Base-by-base conservation (phyloP, 2,329 filamentous ascomycete genomes). In the Curvularia spicifera region DNA sequence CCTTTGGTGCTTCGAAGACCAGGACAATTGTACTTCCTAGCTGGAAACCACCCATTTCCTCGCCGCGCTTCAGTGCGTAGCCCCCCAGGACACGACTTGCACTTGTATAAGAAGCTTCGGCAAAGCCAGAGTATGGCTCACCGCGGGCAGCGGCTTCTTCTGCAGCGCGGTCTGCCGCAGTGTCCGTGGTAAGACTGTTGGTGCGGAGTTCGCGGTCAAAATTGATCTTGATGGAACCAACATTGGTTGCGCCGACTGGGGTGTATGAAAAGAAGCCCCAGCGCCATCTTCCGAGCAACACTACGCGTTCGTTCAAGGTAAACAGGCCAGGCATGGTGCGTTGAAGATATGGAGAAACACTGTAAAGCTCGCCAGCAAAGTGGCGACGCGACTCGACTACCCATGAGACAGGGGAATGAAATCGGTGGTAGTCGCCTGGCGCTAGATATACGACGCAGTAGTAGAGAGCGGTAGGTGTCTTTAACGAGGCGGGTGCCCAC, bases 1-100 rank as follows among this genome's bases (percentile, higher is more conserved):
- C 86, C 67, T 88, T 86, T 0, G 95, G 95, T 12, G 95, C 95
- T 79, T 99, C 96, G 73, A 99, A 99, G 0, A 99, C 93, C 51
- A 99, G 82, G 39, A 99, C 95, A 66, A 99, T 89, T 1, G 94
- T 97, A 76, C 92, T 97, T 20, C 95, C 95, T 3, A 99, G 83
- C 80, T 96, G 92, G 80, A 99, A 99, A 0, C 95, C 96, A 53
- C 95, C 95, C 93, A 99, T 98, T 78, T 99, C 95, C 74, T 98
- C 94, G 35, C 95, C 95, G 44, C 91, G 85, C 63, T 89, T 86
- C 54, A 99, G 80, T 1, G 94, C 90, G 74, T 98, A 88, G 2
- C 96, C 95, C 20, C 87, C 87, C 0, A 99, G 83, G 2, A 97
- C 85, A 3, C 83, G 79, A 70, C 91, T 96, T 1, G 94, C 91